Base-by-base conservation (phyloP, 768 basidiomycete species). In the Amanita rubescens region DNA sequence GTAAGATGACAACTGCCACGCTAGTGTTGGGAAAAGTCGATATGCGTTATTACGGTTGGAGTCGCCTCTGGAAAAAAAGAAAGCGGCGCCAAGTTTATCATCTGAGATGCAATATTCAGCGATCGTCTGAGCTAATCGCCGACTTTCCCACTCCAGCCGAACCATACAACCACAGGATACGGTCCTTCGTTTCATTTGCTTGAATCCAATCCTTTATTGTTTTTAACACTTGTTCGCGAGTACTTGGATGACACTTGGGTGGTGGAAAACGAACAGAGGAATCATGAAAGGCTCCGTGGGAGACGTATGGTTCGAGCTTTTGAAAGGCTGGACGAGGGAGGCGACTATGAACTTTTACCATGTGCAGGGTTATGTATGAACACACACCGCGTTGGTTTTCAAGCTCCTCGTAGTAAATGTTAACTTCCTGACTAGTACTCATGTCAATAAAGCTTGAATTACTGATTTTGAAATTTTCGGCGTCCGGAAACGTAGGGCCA, bases 41-140 rank as follows among this genome's bases (percentile, higher is more conserved):
- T 53, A 24, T 24, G 14, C 51, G 34, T 42, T 17, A 32, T 53
- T 44, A 11, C 51, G 51, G 6, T 24, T 8, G 5, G 38, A 10
- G 15, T 33, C 49, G 7, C 15, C 24, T 27, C 51, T 12, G 30
- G 22, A 53, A n/a, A 42, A 53, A 30, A 53, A 53, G 41, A 53
- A 53, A 11, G 32, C 25, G n/a, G 51, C 38, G 8, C 19, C 41
- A 5, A 53, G n/a, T 22, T 27, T 42, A 9, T 35, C 41, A 15
- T 2, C 19, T 39, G 17, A 45, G 2, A 3, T 5, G 14, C 42
- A 6, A 43, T 17, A 20, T 5, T 43, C 11, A 4, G 42, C 20
- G 8, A 30, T 30, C 27, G 27, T 30, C 8, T 30, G 27, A 8
- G 27, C 27, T 30, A n/a, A 30, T 30, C 27, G 8, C 27, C 8